A percentile compares a stretch with the other conserved stretches of the same genome.
phyloP scores from a whole-genome alignment of 345 rosid genomes.

The Brassica incana region DNA sequence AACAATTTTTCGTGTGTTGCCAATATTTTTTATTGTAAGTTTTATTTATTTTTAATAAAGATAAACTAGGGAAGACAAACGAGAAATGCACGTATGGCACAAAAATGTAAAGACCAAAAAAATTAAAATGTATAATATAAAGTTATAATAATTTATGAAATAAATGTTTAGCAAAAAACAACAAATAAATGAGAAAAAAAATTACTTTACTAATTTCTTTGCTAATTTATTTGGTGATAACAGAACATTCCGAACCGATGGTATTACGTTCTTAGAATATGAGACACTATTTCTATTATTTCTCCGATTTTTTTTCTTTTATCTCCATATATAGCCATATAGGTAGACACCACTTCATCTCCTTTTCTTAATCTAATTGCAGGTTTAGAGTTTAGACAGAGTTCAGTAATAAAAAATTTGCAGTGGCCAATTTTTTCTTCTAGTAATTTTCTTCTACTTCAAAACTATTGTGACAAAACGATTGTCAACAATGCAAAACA shows the following conservation, averaged over 20 bases:
- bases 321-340: neutral
- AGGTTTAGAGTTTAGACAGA: neutral
- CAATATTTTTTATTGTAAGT: neutral
- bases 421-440: neutral
- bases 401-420: neutral
- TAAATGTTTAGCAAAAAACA: no score
- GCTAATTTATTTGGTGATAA: neutral
- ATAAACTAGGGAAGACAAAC: neutral
- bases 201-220: neutral
- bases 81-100: neutral
- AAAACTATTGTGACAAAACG: neutral
- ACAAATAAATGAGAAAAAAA: neutral
- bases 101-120: neutral
- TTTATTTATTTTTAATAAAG: neutral
- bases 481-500: neutral
- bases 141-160: no score
- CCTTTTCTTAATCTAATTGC: neutral
- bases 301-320: neutral
- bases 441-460: neutral
- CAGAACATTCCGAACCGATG: neutral
- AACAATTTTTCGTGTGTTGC: neutral
- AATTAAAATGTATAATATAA: no score
- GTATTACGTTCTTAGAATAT: neutral
- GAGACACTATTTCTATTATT: neutral
- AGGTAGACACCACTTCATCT: neutral